Conservation (phyloP, 225 moss, liverwort and hornwort genomes). For the Polytrichum commune region DNA sequence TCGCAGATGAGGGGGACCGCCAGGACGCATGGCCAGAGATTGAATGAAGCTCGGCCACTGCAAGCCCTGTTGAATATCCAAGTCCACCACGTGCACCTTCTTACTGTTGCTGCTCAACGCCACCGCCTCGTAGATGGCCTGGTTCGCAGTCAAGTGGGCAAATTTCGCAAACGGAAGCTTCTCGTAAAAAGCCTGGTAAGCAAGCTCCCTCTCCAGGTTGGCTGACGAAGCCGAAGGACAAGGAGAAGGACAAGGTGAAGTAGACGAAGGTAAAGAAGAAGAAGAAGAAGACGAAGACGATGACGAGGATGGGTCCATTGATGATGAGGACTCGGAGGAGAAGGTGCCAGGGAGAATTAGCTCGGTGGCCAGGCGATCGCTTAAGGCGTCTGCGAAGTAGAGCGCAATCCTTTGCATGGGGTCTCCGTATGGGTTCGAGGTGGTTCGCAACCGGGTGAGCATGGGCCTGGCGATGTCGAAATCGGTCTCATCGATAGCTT, state of each 20-base stretch:
- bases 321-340: neutral
- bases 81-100: constrained; percentile 66
- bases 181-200: constrained; percentile 76
- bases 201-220: constrained; percentile 24
- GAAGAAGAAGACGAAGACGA: no score
- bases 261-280: neutral
- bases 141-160: constrained; percentile 78
- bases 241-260: neutral
- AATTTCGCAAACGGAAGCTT: constrained; percentile 67
- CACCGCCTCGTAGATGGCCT: constrained; percentile 74
- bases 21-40: constrained; percentile 51
- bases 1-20: constrained; percentile 47
- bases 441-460: constrained; percentile 56
- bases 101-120: constrained; percentile 13
- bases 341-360: neutral
- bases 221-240: neutral
- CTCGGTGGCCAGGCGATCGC: constrained; percentile 37
- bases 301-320: no score
- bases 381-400: constrained; percentile 74
- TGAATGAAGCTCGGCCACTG: constrained; percentile 87
- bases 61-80: constrained; percentile 73
- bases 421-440: constrained; percentile 66
- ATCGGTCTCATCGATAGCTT: constrained; percentile 62
- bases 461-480: constrained; percentile 54
- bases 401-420: constrained; percentile 90